Percentiles rank a stretch among this genome's conserved stretches.
Evolutionary conservation across 2,329 filamentous ascomycete genomes (phyloP).

Genomic region (Lasiodiplodia sp.): DNA sequence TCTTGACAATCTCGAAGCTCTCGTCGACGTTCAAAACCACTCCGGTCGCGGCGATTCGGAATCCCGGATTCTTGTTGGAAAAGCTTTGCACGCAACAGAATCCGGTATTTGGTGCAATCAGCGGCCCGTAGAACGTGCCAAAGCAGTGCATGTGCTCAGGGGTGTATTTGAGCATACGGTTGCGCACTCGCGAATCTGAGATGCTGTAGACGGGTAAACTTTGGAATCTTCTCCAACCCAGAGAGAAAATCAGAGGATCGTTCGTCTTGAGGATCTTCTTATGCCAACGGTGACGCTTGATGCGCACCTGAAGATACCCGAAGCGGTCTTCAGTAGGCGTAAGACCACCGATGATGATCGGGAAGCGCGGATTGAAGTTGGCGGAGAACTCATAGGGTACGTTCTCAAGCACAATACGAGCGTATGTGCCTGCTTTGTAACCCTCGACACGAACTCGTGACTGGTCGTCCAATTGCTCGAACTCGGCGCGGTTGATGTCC

Average conservation of each 20-base stretch:
- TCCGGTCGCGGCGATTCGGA: constrained; percentile 92
- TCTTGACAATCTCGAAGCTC: constrained; percentile 97
- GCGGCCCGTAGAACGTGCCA: constrained; percentile 91
- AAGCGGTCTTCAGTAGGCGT: constrained; percentile 94
- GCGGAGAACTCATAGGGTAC: constrained; percentile 90
- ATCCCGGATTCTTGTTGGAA: constrained; percentile 82
- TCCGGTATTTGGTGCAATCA: constrained; percentile 94
- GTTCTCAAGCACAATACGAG: constrained; percentile 85
- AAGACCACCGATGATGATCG: constrained; percentile 89
- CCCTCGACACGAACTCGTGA: constrained; percentile 88
- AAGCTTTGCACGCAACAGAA: constrained; percentile 95
- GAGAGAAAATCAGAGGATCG: constrained; percentile 94
- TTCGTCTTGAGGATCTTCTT: constrained; percentile 99
- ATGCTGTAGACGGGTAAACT: constrained; percentile 92
- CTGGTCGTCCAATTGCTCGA: constrained; percentile 82
- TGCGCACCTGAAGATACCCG: constrained; percentile 92
- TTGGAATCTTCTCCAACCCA: constrained; percentile 97
- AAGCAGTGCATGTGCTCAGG: constrained; percentile 99
- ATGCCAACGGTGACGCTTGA: constrained; percentile 98
- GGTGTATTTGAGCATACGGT: constrained; percentile 98
- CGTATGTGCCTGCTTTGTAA: constrained; percentile 90
- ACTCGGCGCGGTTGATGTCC: constrained; percentile 95
- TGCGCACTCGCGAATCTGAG: constrained; percentile 89
- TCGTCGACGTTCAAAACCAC: constrained; percentile 95
- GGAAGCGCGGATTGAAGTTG: constrained; percentile 81